Percentiles rank a stretch among this genome's conserved stretches.
Evolutionary conservation across 2,329 filamentous ascomycete genomes (phyloP).

Genomic region (Hysterium pulicare): DNA sequence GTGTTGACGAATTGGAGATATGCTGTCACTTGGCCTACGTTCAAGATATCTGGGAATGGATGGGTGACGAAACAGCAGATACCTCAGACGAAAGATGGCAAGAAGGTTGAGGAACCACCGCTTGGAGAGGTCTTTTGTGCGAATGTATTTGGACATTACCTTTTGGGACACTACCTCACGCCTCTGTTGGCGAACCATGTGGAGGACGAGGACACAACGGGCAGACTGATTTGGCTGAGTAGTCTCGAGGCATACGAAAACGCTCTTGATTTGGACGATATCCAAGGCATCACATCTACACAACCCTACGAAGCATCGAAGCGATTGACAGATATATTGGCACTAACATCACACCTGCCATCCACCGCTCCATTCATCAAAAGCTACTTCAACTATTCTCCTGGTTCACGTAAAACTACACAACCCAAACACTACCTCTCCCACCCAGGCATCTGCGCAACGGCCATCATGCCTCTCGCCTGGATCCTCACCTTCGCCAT

Average conservation of each 20-base stretch:
- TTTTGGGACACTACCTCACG: constrained; percentile 76
- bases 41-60: constrained; percentile 64
- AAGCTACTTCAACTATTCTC: constrained; percentile 19
- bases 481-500: constrained; percentile 68
- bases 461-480: constrained; percentile 73
- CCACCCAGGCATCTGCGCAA: constrained; percentile 85
- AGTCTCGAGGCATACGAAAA: constrained; percentile 68
- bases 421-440: constrained; percentile 63
- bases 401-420: not conserved
- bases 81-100: constrained; percentile 15
- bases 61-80: constrained; percentile 54
- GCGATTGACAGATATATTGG: constrained; percentile 78
- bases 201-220: constrained; percentile 40
- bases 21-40: constrained; percentile 72
- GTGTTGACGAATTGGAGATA: constrained; percentile 63
- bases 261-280: constrained; percentile 63
- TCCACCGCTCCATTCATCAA: constrained; percentile 51
- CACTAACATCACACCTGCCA: constrained; percentile 69
- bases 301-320: constrained; percentile 84
- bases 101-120: constrained; percentile 48
- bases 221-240: constrained; percentile 81
- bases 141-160: constrained; percentile 93
- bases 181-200: constrained; percentile 61
- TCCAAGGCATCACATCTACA: constrained; percentile 65
- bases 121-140: constrained; percentile 84